Conservation (phyloP, 306 rosid genomes). For the Lathyrus aphaca region DNA sequence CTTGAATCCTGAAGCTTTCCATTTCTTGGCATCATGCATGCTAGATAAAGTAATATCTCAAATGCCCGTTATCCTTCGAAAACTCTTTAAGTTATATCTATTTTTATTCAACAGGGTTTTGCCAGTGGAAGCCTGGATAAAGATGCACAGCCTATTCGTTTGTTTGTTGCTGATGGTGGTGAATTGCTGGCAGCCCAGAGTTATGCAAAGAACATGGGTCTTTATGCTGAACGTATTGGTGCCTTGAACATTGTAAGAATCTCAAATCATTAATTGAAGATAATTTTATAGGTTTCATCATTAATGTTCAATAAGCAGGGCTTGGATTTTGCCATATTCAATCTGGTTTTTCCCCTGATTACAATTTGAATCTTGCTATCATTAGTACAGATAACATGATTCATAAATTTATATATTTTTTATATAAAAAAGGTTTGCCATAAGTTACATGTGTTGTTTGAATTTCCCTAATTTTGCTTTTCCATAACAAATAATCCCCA, state of each 20-base stretch:
- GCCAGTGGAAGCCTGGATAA: slow-evolving; percentile 96
- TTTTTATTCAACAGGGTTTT: slow-evolving; percentile 66
- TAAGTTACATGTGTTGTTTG: slow-evolving; percentile 5
- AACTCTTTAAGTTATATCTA: background rate
- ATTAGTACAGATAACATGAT: slow-evolving; percentile 1
- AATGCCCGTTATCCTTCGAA: background rate
- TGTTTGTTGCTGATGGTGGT: slow-evolving; percentile 95
- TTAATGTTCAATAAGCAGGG: background rate
- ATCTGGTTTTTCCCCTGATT: slow-evolving; percentile 18
- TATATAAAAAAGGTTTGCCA: background rate
- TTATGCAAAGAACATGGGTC: slow-evolving; percentile 98
- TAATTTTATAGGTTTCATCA: slow-evolving; percentile 1
- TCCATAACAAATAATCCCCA: slow-evolving; percentile 36
- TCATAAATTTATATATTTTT: background rate
- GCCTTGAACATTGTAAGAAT: slow-evolving; percentile 90
- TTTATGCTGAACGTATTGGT: slow-evolving; percentile 97
- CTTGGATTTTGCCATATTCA: slow-evolving; percentile 10
- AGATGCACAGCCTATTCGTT: slow-evolving; percentile 87
- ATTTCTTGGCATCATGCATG: slow-evolving; percentile 19
- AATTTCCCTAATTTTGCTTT: slow-evolving; percentile 20
- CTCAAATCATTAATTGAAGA: slow-evolving; percentile 28
- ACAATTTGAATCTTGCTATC: slow-evolving; percentile 18
- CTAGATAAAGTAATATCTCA: slow-evolving; percentile 15
- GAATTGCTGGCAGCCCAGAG: slow-evolving; percentile 92
- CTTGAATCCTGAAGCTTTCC: slow-evolving; percentile 12